phyloP scores from a whole-genome alignment of 2,329 filamentous ascomycete genomes.

The Fusarium verticillioides region DNA sequence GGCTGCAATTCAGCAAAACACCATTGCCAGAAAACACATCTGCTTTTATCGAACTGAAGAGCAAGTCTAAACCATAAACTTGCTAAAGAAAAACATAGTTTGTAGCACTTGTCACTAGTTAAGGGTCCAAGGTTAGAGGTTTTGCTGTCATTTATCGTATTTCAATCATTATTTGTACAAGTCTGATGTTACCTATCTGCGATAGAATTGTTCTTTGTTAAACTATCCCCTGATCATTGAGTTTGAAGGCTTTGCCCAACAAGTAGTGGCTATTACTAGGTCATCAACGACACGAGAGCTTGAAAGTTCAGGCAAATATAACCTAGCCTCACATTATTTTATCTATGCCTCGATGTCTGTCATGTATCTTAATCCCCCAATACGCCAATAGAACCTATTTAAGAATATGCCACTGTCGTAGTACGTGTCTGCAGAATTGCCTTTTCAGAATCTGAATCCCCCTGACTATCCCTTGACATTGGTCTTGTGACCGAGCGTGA shows the following conservation, averaged over 20 bases:
- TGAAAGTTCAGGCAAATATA: background rate
- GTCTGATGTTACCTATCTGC: background rate
- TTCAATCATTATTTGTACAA: too few species aligned
- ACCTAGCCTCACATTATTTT: background rate
- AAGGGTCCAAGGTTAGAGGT: too few species aligned
- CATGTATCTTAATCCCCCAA: background rate
- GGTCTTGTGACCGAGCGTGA: background rate
- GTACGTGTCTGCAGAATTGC: slow-evolving; percentile 19
- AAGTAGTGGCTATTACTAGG: too few species aligned
- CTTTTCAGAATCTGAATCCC: slow-evolving; percentile 18
- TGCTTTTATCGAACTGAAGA: background rate
- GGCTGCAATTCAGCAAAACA: too few species aligned
- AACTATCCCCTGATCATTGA: too few species aligned
- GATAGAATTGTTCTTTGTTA: accelerated
- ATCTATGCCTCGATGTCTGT: background rate
- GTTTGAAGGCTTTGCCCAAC: background rate
- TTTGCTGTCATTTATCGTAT: too few species aligned
- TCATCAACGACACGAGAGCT: background rate
- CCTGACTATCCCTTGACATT: slow-evolving; percentile 4
- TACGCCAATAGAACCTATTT: accelerated
- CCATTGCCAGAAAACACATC: accelerated
- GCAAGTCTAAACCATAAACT: too few species aligned
- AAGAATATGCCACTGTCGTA: slow-evolving; percentile 7
- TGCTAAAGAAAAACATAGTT: too few species aligned
- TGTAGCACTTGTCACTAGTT: too few species aligned